Conservation (phyloP, 2,329 filamentous ascomycete genomes). For the Exserohilum rostratum region DNA sequence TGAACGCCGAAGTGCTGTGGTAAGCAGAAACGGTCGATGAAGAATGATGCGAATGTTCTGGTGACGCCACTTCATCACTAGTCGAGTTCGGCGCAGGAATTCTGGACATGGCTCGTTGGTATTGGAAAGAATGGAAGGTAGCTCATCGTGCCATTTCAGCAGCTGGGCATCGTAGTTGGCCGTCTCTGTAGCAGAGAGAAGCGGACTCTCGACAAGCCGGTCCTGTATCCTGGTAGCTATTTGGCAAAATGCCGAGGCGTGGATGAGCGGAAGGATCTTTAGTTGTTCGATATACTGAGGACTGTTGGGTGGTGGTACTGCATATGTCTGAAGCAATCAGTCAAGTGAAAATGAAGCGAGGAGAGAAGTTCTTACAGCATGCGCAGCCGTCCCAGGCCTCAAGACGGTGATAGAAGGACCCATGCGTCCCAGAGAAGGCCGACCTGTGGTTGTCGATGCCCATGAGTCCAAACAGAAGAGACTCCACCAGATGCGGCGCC, state of each 20-base stretch:
- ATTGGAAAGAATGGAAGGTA: constrained; percentile 60
- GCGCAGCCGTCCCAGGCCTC: constrained; percentile 42
- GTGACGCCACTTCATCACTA: constrained; percentile 83
- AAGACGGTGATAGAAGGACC: constrained; percentile 48
- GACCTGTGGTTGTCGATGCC: constrained; percentile 52
- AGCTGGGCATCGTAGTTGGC: constrained; percentile 70
- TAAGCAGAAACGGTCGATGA: constrained; percentile 74
- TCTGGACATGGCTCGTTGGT: constrained; percentile 69
- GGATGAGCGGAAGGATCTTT: constrained; percentile 72
- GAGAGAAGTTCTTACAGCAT: constrained; percentile 31
- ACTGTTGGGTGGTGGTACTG: constrained; percentile 41
- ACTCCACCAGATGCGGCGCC: constrained; percentile 54
- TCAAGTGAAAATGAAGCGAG: constrained; percentile 5
- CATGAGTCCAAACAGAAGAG: constrained; percentile 53
- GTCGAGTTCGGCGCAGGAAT: constrained; percentile 71
- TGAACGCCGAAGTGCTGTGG: constrained; percentile 61
- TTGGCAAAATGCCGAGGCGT: constrained; percentile 80
- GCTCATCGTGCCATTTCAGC: constrained; percentile 72
- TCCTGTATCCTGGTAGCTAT: constrained; percentile 81
- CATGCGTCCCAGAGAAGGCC: constrained; percentile 50
- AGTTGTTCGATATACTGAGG: constrained; percentile 59
- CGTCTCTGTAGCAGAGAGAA: constrained; percentile 71
- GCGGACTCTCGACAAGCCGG: constrained; percentile 70
- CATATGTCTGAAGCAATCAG: constrained; percentile 15
- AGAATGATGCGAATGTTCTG: constrained; percentile 78